phyloP scores from a whole-genome alignment of 192 early-diverging fungal species.

The Coemansia sp. region DNA sequence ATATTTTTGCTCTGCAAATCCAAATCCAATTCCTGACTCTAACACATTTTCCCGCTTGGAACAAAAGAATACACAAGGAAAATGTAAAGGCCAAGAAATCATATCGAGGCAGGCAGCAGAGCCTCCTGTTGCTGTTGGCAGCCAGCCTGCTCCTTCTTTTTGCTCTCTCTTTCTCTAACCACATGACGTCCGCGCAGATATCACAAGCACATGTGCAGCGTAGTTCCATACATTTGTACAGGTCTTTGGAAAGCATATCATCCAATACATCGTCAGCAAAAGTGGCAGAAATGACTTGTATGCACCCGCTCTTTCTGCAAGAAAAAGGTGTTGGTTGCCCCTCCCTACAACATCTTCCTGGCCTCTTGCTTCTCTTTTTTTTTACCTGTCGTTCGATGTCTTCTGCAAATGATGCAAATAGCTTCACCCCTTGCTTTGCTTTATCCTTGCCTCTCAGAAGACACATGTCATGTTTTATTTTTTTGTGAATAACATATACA shows the following conservation, averaged over 20 bases:
- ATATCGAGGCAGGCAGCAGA: not conserved
- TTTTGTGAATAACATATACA: not conserved
- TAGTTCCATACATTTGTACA: constrained; percentile 1
- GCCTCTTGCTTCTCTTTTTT: not conserved
- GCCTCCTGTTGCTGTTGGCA: not conserved
- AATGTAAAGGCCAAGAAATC: not conserved
- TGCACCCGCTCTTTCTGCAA: not conserved
- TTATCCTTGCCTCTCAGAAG: constrained; percentile 4
- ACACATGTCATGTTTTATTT: not conserved
- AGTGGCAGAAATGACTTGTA: not conserved
- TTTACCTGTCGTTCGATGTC: not conserved
- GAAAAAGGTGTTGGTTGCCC: not conserved
- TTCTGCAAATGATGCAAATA: not conserved
- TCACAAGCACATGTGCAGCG: constrained; percentile 12
- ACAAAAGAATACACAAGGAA: not conserved
- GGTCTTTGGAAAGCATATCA: not conserved
- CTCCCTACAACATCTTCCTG: not conserved
- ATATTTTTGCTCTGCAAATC: not conserved
- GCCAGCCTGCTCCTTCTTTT: not conserved
- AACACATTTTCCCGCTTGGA: not conserved
- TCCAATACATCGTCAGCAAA: not conserved
- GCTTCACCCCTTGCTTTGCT: not conserved
- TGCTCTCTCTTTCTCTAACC: not conserved
- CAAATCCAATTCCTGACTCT: not conserved
- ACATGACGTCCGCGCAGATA: constrained; percentile 1